Percentiles rank a stretch among this genome's conserved stretches.
These are phyloP conservation scores for Fusarium sp. DNA, from an alignment of 2,329 filamentous ascomycete species.

Conservation along the genomic window DNA sequence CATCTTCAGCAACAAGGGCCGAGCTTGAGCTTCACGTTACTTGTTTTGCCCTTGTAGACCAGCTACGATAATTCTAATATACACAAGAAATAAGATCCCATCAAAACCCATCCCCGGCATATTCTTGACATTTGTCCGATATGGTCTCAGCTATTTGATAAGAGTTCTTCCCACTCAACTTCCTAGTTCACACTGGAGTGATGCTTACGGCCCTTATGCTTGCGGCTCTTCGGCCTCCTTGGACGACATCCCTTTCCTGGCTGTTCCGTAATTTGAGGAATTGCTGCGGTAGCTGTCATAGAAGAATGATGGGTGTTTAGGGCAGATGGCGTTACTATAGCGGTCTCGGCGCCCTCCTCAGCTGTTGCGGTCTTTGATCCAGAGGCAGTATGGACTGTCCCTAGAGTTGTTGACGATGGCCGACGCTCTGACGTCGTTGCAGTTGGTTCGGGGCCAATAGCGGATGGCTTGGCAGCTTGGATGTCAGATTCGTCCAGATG, in stretches of 20 bases:
- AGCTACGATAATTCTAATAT: background rate
- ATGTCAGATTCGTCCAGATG: background rate
- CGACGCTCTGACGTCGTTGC: background rate
- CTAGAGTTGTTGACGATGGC: background rate
- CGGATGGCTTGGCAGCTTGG: background rate
- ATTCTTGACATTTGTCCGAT: background rate
- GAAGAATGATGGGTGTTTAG: background rate
- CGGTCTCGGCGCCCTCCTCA: background rate
- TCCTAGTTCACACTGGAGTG: background rate
- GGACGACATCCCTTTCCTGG: background rate
- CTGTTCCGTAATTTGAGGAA: background rate
- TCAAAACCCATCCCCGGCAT: background rate
- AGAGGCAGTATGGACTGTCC: background rate
- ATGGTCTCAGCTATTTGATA: background rate
- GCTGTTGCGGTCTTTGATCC: background rate
- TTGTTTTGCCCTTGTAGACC: background rate
- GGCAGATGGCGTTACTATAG: background rate
- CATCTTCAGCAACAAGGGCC: background rate
- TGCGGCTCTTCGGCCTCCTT: background rate
- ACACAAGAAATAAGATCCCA: background rate
- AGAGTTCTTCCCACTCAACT: background rate
- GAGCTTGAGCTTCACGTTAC: background rate
- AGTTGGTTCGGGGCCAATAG: background rate
- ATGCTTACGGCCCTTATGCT: background rate
- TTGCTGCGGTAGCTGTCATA: too few species aligned